Conservation (phyloP, 2,329 filamentous ascomycete species). For the Paraconiothyrium brasiliense region DNA sequence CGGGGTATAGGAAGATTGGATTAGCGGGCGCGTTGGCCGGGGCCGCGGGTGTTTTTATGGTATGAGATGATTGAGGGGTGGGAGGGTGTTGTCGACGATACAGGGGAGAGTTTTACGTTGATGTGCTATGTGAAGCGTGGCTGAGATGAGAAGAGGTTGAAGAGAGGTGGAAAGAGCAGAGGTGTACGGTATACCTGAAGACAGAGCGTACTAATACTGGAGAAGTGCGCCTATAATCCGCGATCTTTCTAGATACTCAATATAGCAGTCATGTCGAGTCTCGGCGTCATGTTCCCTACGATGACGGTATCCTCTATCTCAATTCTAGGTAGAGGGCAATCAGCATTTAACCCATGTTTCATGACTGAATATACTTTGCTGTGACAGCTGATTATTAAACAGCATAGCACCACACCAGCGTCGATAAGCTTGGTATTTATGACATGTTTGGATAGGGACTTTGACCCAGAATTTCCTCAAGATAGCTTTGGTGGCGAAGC, state of each 20-base stretch:
- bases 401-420: too few species aligned
- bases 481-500: too few species aligned
- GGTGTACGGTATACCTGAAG: neutral
- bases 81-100: neutral
- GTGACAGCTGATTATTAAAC: neutral
- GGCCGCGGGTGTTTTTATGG: constrained; percentile 22
- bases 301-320: too few species aligned
- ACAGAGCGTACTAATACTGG: neutral
- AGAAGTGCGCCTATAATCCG: neutral
- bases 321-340: too few species aligned
- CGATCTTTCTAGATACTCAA: neutral
- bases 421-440: too few species aligned
- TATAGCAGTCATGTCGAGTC: too few species aligned
- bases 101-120: too few species aligned
- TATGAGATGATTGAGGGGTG: neutral
- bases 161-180: neutral
- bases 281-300: too few species aligned
- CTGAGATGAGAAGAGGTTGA: neutral
- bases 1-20: constrained; percentile 22
- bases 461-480: too few species aligned
- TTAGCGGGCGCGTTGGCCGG: constrained; percentile 23
- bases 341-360: too few species aligned
- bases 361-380: too few species aligned
- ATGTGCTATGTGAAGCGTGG: neutral
- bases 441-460: too few species aligned